phyloP scores from a whole-genome alignment of 441 rosid species.

The Euphorbia schlechtendalii region DNA sequence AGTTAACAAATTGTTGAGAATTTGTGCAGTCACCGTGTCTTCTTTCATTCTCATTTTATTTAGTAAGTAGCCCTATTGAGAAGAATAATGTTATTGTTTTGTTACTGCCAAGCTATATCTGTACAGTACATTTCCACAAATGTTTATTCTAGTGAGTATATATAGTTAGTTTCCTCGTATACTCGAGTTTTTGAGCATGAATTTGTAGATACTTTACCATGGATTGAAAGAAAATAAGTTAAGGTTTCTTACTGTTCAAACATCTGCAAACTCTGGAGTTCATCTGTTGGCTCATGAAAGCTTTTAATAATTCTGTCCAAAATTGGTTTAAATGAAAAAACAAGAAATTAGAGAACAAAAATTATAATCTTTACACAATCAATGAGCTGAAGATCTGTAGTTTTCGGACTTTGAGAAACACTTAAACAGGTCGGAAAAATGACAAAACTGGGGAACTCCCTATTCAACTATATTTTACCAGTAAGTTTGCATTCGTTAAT shows the following conservation, averaged over 20 bases:
- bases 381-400: background rate
- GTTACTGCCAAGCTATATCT: background rate
- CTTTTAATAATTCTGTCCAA: background rate
- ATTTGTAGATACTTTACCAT: background rate
- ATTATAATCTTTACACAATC: background rate
- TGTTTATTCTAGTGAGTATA: background rate
- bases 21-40: no score
- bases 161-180: background rate
- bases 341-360: background rate
- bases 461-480: background rate
- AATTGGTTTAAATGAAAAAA: background rate
- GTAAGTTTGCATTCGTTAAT: constrained; percentile 3
- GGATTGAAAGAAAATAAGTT: background rate
- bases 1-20: no score
- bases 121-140: background rate
- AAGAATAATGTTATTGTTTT: background rate
- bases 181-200: background rate
- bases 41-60: no score
- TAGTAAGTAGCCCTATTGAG: background rate
- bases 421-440: background rate
- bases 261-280: background rate
- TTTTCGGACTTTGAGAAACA: background rate
- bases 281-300: background rate
- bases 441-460: background rate
- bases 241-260: background rate